phyloP scores from a whole-genome alignment of 352 stramenopile species.

The Plasmopara viticola region DNA sequence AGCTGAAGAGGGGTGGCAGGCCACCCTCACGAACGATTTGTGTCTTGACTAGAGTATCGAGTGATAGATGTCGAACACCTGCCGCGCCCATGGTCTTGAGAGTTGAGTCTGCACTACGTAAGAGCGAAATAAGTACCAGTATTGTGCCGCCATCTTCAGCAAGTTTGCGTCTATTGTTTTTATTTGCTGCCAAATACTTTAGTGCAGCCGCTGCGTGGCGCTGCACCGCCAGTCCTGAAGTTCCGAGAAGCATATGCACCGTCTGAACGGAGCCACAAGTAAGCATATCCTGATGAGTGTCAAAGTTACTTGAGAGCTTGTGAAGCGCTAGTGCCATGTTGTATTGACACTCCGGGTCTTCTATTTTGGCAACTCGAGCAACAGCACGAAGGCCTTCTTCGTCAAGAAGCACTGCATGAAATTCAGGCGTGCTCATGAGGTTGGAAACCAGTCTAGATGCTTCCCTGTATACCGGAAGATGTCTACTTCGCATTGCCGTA shows the following conservation, averaged over 20 bases:
- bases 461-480: constrained; percentile 90
- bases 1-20: constrained; percentile 54
- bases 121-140: constrained; percentile 73
- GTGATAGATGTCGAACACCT: constrained; percentile 83
- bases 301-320: constrained; percentile 77
- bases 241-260: constrained; percentile 71
- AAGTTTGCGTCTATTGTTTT: constrained; percentile 87
- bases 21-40: constrained; percentile 65
- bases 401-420: constrained; percentile 82
- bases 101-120: constrained; percentile 65
- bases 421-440: constrained; percentile 75
- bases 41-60: constrained; percentile 66
- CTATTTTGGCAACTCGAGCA: constrained; percentile 80
- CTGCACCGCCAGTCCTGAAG: constrained; percentile 66
- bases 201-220: constrained; percentile 88
- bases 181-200: constrained; percentile 87
- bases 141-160: constrained; percentile 81
- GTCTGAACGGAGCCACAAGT: constrained; percentile 49
- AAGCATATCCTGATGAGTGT: constrained; percentile 65
- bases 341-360: constrained; percentile 89
- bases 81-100: constrained; percentile 86
- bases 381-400: constrained; percentile 72
- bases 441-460: constrained; percentile 87
- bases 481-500: constrained; percentile 84
- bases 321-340: constrained; percentile 85